phyloP scores from a whole-genome alignment of 2,329 filamentous ascomycete species.

The Talaromyces piceae region DNA sequence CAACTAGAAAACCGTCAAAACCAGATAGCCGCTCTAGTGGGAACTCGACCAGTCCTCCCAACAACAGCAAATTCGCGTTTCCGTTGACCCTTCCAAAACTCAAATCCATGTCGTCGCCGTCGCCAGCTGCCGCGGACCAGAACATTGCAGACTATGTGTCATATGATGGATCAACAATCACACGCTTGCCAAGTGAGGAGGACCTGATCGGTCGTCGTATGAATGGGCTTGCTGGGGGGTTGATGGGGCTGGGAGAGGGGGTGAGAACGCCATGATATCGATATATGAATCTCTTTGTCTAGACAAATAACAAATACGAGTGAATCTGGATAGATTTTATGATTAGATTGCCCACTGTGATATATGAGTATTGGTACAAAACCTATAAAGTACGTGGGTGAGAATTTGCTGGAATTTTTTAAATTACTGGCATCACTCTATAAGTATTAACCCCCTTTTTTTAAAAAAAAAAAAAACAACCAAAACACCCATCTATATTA shows the following conservation, averaged over 20 bases:
- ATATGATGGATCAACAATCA: conserved; percentile 13
- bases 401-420: too few species aligned
- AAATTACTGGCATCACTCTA: background rate
- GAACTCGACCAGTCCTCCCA: background rate
- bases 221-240: conserved; percentile 13
- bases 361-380: too few species aligned
- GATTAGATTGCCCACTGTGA: too few species aligned
- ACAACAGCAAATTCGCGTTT: conserved; percentile 16
- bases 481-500: background rate
- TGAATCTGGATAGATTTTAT: too few species aligned
- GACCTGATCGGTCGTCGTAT: conserved; percentile 40
- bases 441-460: background rate
- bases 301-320: too few species aligned
- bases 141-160: background rate
- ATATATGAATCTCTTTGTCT: background rate
- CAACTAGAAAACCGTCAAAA: too few species aligned
- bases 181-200: conserved; percentile 49
- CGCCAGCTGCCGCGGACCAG: background rate
- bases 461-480: too few species aligned
- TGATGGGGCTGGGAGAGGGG: conserved; percentile 14
- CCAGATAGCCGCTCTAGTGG: too few species aligned
- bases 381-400: too few species aligned
- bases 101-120: conserved; percentile 14
- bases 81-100: conserved; percentile 20
- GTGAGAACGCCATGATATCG: conserved; percentile 11